Base-by-base conservation (phyloP, 2,329 filamentous ascomycete genomes). In the Trichoderma sp. region DNA sequence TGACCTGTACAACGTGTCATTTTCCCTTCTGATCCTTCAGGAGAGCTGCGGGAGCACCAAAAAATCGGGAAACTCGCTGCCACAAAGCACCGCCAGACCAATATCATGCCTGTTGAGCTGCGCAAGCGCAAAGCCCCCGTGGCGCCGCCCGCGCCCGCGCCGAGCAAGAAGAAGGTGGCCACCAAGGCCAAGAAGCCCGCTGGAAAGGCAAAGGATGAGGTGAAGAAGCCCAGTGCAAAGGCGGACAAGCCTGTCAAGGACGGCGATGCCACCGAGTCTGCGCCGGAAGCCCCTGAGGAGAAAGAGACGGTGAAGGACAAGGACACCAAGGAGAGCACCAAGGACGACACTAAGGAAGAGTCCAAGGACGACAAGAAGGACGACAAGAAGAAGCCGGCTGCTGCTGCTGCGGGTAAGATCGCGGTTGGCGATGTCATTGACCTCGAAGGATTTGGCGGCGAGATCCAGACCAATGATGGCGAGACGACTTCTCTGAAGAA, bases 381-480 rank as follows among this genome's bases (percentile, higher is more conserved):
- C 77, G 78, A 83, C 21, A 78, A 83, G 69, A 82, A 84, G 76
- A 81, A 82, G 77, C 77, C 79, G 41, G 68, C 77, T 73, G 80
- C 81, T 74, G 80, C 83, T 74, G 80, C 81, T 74, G 80, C 83
- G 8, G 79, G 82, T 77, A 87, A 88, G 81, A 85, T 88, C 64
- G 86, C 85, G 45, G 88, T 90, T 74, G 91, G 90, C 80, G 87
- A 90, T 73, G 84, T 85, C 73, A 86, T 93, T 79, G 83, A 86
- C 77, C 87, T 92, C 63, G 89, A 90, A 59, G 87, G 84, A 75
- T 92, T 93, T 80, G 91, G 91, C 78, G 91, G 90, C 78, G 92
- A 97, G 82, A 86, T 99, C 78, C 91, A 97, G 87, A 97, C 93
- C 77, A 92, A 98, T 79, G 94, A 97, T 78, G 95, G 95, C 80